phyloP scores from a whole-genome alignment of 331 rosid species.

The Rosa hybrid region DNA sequence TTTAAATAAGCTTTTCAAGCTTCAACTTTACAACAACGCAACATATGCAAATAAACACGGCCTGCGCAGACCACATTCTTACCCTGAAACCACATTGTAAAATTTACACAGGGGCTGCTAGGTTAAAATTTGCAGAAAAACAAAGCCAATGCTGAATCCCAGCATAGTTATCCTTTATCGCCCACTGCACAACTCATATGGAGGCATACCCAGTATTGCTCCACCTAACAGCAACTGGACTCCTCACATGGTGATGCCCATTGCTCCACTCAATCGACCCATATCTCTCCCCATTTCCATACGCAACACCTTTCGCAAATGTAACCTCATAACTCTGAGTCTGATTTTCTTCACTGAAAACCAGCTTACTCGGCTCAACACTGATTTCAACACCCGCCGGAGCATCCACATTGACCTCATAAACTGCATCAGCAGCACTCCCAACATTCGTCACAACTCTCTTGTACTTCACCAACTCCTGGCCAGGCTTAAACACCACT shows the following conservation, averaged over 20 bases:
- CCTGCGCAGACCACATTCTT: not conserved
- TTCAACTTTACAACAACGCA: not conserved
- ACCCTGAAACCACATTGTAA: not conserved
- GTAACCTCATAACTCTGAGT: constrained; percentile 60
- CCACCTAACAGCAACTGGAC: constrained; percentile 71
- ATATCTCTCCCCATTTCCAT: constrained; percentile 34
- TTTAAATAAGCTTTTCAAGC: not conserved
- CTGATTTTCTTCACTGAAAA: constrained; percentile 48
- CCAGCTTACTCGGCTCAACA: constrained; percentile 61
- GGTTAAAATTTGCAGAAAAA: constrained; percentile 9
- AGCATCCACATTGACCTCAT: constrained; percentile 54
- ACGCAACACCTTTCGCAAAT: constrained; percentile 36
- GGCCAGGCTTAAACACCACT: constrained; percentile 38
- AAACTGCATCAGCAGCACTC: constrained; percentile 57
- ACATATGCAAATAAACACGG: not conserved
- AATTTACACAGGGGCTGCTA: constrained; percentile 26
- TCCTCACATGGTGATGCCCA: constrained; percentile 67
- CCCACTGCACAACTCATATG: constrained; percentile 35
- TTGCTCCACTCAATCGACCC: constrained; percentile 86
- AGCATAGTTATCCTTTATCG: not conserved
- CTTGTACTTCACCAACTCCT: constrained; percentile 48
- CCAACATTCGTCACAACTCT: constrained; percentile 76
- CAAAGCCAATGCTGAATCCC: not conserved
- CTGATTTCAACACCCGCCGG: constrained; percentile 61
- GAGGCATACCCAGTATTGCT: constrained; percentile 48